Base-by-base conservation (phyloP, 2,329 filamentous ascomycete species). In the Fusarium vanettenii region DNA sequence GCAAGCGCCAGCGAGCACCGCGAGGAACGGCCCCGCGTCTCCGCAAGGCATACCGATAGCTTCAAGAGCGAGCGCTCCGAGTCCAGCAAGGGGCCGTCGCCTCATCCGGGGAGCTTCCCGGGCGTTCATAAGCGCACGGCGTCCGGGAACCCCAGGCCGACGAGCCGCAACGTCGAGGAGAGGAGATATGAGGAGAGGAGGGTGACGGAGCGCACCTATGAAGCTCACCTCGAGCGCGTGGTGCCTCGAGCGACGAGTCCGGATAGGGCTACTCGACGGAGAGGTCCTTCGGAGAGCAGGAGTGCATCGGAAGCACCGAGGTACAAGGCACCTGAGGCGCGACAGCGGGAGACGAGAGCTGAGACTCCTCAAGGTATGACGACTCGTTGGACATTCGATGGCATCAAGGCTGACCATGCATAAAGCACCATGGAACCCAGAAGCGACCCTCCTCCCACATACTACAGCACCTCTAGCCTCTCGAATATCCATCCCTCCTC, bases 391-490 rank as follows among this genome's bases (percentile, higher is more conserved):
- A 20, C 59, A 39, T 39, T 62, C 35, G 35, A 68, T 25, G 31
- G 29, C 31, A 52, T n/a, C 41, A 41, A 55, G 60, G 69, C 77
- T 80, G 73, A 78, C 79, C 18, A 37, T 67, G 9, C 59, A 22
- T 48, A 69, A 76, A 87, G 86, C 83, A 73, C 84, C 86, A 79
- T 98, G 97, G 97, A 92, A 91, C 66, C 96, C 97, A 1, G 90
- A 94, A 80, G 96, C 92, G 10, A 92, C 89, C 1, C 85, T 98
- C 25, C 86, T 95, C 39, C 87, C 90, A 7, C 91, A 91, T 76
- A 91, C 90, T 1, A 87, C 89, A 29, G 90, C 91, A 16, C 97
- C 97, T 5, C 85, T 98, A 60, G 95, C 95, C 10, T 92, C 84
- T 55, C 85, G 88, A 78, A 84, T 90, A 74, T 89, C 88, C 8